Conservation (phyloP, 192 early-diverging fungal species). For the Pilaira anomala region DNA sequence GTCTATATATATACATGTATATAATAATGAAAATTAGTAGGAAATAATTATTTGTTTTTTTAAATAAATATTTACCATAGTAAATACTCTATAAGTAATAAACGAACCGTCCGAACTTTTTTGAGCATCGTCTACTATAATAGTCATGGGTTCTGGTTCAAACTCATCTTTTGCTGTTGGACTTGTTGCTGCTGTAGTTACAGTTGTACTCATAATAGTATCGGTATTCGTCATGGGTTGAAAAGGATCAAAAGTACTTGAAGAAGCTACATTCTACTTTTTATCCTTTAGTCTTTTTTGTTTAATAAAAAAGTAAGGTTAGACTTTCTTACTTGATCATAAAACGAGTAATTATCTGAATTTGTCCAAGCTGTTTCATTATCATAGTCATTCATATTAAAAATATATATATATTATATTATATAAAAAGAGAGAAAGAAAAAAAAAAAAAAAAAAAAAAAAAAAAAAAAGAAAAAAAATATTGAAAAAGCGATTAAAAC, state of each 20-base stretch:
- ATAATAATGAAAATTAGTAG: background rate
- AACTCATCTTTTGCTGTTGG: background rate
- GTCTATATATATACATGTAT: conserved; percentile 9
- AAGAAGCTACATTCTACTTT: conserved; percentile 7
- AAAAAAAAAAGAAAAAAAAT: background rate
- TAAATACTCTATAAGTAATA: conserved; percentile 12
- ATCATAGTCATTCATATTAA: background rate
- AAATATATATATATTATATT: background rate
- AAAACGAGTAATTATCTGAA: no score
- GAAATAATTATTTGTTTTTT: background rate
- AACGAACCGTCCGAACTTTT: conserved; percentile 9
- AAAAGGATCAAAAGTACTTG: conserved; percentile 5
- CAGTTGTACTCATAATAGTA: no score
- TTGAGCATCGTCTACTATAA: conserved; percentile 16
- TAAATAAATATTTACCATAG: conserved; percentile 7
- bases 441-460: background rate
- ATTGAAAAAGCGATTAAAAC: background rate
- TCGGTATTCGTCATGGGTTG: background rate
- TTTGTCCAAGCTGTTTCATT: background rate
- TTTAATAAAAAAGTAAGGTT: no score
- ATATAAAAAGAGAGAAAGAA: background rate
- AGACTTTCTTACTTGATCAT: no score
- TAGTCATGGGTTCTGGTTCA: conserved; percentile 7
- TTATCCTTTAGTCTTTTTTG: background rate
- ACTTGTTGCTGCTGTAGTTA: background rate